These are phyloP conservation scores for Ophiosphaerella korrae DNA, from an alignment of 2,329 filamentous ascomycete genomes.

Conservation along the genomic window DNA sequence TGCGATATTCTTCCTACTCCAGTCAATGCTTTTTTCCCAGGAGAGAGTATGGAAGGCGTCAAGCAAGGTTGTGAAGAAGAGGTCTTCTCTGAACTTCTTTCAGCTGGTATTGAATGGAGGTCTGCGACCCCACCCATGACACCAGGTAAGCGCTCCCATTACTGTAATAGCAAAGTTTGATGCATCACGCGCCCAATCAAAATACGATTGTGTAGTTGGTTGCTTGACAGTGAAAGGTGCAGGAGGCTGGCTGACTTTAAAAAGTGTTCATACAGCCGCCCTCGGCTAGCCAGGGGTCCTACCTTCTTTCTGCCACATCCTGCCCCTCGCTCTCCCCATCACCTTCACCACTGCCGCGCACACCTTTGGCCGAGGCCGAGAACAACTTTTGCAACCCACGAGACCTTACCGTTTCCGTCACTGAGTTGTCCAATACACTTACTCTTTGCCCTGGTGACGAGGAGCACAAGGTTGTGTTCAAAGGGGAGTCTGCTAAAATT, in stretches of 20 bases:
- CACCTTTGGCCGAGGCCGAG: conserved; percentile 71
- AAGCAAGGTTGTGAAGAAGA: conserved; percentile 70
- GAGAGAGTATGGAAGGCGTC: conserved; percentile 47
- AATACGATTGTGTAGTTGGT: no score
- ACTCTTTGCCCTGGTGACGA: conserved; percentile 68
- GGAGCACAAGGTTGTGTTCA: conserved; percentile 60
- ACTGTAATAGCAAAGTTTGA: no score
- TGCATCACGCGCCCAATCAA: not conserved
- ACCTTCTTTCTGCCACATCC: conserved; percentile 72
- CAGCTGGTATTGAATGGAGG: conserved; percentile 75
- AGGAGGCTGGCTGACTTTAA: conserved; percentile 35
- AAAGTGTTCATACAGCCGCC: conserved; percentile 70
- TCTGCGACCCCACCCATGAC: conserved; percentile 85
- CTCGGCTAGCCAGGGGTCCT: conserved; percentile 68
- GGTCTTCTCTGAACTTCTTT: conserved; percentile 72
- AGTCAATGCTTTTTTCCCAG: conserved; percentile 73
- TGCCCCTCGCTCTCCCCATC: conserved; percentile 89
- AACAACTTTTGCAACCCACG: conserved; percentile 90
- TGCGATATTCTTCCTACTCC: conserved; percentile 82
- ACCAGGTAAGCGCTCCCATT: conserved; percentile 69
- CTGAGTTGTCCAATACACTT: conserved; percentile 69
- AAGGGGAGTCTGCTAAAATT: conserved; percentile 49
- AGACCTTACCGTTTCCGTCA: conserved; percentile 75
- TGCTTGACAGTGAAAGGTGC: conserved; percentile 3
- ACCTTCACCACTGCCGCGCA: conserved; percentile 76